Evolutionary conservation across 495 filamentous ascomycete species (phyloP).

Genomic region (Neurospora hispaniola): DNA sequence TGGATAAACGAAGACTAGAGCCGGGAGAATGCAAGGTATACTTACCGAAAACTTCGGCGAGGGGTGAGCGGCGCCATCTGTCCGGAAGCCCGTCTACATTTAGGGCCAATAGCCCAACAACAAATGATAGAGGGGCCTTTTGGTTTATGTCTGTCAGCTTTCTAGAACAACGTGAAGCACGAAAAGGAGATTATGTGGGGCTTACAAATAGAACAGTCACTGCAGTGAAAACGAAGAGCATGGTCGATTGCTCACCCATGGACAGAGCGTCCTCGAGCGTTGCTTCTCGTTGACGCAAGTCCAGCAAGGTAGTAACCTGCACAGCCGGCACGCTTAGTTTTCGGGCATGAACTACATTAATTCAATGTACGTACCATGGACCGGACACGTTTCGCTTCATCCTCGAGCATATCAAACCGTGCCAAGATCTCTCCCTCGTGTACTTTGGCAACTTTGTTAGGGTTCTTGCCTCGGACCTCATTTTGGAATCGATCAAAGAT

Average conservation of each 20-base stretch:
- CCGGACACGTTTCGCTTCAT: slow-evolving; percentile 3
- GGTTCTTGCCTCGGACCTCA: background rate
- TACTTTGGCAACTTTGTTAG: background rate
- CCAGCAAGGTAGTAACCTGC: background rate
- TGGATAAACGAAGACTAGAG: background rate
- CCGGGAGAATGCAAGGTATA: background rate
- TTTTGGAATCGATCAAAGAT: background rate
- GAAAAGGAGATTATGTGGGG: background rate
- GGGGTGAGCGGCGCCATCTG: background rate
- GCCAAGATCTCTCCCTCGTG: background rate
- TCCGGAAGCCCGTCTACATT: slow-evolving; percentile 1
- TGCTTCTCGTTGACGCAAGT: slow-evolving; percentile 5
- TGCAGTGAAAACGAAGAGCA: slow-evolving; percentile 7
- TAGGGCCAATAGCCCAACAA: slow-evolving; percentile 3
- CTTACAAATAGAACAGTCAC: slow-evolving; percentile 6
- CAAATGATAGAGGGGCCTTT: slow-evolving; percentile 7
- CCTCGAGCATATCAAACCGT: slow-evolving; percentile 3
- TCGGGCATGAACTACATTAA: background rate
- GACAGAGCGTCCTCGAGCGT: slow-evolving; percentile 3
- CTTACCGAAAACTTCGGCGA: slow-evolving; percentile 5
- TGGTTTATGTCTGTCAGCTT: background rate
- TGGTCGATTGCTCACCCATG: slow-evolving; percentile 6
- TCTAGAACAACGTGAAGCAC: background rate
- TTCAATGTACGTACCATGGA: background rate
- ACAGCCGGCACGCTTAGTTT: background rate